Evolutionary conservation across 2,329 filamentous ascomycete species (phyloP), one percentile per base, ranked within the genome.

Genomic region (Falciphora oryzae): DNA sequence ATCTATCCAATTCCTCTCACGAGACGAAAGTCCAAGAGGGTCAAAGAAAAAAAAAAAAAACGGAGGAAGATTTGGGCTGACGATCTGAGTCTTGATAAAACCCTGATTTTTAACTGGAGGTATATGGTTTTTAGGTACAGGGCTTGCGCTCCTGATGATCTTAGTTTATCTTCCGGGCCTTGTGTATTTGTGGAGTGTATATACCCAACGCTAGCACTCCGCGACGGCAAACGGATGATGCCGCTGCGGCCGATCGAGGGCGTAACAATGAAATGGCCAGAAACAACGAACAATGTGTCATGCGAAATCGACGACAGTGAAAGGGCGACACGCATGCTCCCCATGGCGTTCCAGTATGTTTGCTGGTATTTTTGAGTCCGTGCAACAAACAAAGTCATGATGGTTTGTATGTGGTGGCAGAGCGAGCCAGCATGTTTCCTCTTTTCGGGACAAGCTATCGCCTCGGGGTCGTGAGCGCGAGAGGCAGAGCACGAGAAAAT

Each of bases 141-240:
- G n/a, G 22, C 44, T 53, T 53, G 44, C 22, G 44, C 22, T 53
- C 44, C 44, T 53, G 44, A n/a, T 22, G 57, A 16, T 58, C 57
- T 58, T 25, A 27, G 57, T 29, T 58, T 28, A 31, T 58, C 25
- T 58, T 28, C 27, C 57, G 29, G 57, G 57, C 18, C 25, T 28
- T 6, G 25, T 58, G 27, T 57, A 56, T 35, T 63, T 27, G 50
- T 63, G 56, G 32, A 58, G 31, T 63, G 62, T 63, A 63, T 63
- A 63, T 63, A 63, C 62, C 62, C 62, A 31, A 28, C 27, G 27
- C 18, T 29, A n/a, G 32, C 32, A 29, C 62, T 38, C 61, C 14
- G 53, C 31, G 25, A 57, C 50, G 44, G 44, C 44, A 53, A 25
- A 53, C 22, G 44, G 44, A 25, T n/a, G 22, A 53, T 53, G 44